A percentile compares a stretch with the other conserved stretches of the same genome.
Conservation (phyloP, 192 early-diverging fungal genomes). For the Gonapodya prolifera region DNA sequence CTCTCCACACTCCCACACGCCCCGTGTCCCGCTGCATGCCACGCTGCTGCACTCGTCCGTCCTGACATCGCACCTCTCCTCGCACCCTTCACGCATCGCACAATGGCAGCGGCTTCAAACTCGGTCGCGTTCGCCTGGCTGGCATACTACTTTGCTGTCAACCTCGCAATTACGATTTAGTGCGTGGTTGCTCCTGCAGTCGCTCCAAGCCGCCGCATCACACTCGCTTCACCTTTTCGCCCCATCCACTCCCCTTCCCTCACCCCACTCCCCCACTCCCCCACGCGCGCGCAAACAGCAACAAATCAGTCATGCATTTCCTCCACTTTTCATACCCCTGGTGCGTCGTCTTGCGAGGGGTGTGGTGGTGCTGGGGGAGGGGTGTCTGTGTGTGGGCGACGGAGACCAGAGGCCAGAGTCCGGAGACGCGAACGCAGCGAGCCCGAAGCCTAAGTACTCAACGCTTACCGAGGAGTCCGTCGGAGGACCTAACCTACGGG, state of each 20-base stretch:
- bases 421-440: too few species aligned
- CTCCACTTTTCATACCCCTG: conserved; percentile 69
- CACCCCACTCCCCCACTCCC: neutral
- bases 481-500: too few species aligned
- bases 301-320: conserved; percentile 66
- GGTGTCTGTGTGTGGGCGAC: too few species aligned
- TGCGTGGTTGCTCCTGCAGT: neutral
- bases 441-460: too few species aligned
- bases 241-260: neutral
- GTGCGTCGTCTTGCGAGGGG: conserved; percentile 12
- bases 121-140: conserved; percentile 36
- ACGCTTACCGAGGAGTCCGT: too few species aligned
- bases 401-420: too few species aligned
- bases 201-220: neutral
- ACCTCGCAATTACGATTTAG: conserved; percentile 61
- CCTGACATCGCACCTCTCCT: neutral
- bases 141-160: conserved; percentile 55
- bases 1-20: too few species aligned
- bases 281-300: conserved; percentile 36
- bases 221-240: neutral
- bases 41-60: too few species aligned
- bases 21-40: too few species aligned
- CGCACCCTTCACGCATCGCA: neutral
- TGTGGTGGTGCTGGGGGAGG: too few species aligned
- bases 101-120: neutral